Conservation (phyloP, 108 stramenopile genomes). For the Cyclostephanos invisitatus region DNA sequence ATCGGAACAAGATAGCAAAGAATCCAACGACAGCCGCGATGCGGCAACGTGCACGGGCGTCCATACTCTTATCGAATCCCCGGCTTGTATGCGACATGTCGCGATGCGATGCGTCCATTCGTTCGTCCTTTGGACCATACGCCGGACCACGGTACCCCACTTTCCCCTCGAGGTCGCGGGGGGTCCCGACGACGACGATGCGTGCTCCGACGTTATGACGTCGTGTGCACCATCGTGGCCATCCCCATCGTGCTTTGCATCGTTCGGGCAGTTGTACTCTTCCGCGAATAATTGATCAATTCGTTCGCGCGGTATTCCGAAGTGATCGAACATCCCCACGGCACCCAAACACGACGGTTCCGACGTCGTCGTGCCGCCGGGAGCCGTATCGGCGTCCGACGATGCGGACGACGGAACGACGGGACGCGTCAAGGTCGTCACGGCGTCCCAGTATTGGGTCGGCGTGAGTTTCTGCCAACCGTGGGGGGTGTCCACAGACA, state of each 20-base stretch:
- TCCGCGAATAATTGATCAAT: constrained; percentile 18
- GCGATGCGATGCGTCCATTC: constrained; percentile 12
- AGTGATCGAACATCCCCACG: constrained; percentile 45
- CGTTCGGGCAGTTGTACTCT: neutral
- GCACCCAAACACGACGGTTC: constrained; percentile 22
- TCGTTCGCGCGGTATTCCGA: constrained; percentile 23
- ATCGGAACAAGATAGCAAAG: constrained; percentile 10
- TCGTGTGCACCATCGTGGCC: neutral
- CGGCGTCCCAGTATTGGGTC: constrained; percentile 55
- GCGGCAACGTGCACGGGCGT: constrained; percentile 18
- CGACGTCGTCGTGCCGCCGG: neutral
- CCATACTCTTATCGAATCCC: constrained; percentile 13
- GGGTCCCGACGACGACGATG: neutral
- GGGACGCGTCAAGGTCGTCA: constrained; percentile 12
- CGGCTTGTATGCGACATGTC: neutral
- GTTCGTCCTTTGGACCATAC: constrained; percentile 6
- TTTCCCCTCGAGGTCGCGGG: neutral
- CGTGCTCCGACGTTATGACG: neutral
- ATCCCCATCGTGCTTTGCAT: neutral
- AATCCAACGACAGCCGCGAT: constrained; percentile 14
- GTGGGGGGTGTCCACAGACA: constrained; percentile 69
- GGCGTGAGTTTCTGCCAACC: constrained; percentile 70
- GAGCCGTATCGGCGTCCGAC: neutral
- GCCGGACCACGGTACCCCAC: neutral
- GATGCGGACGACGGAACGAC: neutral